Evolutionary conservation across 2,329 filamentous ascomycete genomes (phyloP), one percentile per base, ranked within the genome.

Genomic region (Pseudogymnoascus sp.): DNA sequence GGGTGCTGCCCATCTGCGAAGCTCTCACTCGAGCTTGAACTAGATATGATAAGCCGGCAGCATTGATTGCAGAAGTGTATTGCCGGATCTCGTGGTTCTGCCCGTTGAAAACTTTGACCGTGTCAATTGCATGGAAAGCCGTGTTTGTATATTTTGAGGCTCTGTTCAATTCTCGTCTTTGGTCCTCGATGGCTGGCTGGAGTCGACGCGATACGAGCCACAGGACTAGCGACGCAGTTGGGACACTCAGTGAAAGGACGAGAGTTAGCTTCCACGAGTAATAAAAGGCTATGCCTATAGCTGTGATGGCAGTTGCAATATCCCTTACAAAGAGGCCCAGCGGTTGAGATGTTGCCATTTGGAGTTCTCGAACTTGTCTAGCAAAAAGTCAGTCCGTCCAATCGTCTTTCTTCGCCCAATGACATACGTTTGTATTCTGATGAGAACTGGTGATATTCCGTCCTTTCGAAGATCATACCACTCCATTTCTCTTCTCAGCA

Each of bases 21-120:
- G 89, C 85, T 66, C 85, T 89, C 13, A 84, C 80, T 50, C 83
- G 79, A 0, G 88, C 88, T 70, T 93, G 89, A 13, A 81, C 75
- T 9, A 85, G 75, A 66, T 91, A 96, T 60, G 82, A 80, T 1
- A 72, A 73, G 21, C 84, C 84, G 0, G 90, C 86, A 5, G 76
- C 73, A 47, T 77, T 77, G 31, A 89, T 80, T 0, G 81, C 78
- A 0, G 69, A 71, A 1, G 76, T 73, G 70, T 95, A 97, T 65
- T 84, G 83, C 69, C 80, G 80, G 0, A 83, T 73, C 71, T 96
- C 92, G 9, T 85, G 77, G 10, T 81, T 80, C 68, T 91, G 83
- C 0, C 87, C 90, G 67, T 93, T 92, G 74, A 89, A 92, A 60
- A 85, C 87, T 71, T 97, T 97, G 69, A 97, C 90, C 0, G 89